These are phyloP conservation scores for Suillus alpinus DNA, from an alignment of 768 basidiomycete genomes.

Conservation along the genomic window DNA sequence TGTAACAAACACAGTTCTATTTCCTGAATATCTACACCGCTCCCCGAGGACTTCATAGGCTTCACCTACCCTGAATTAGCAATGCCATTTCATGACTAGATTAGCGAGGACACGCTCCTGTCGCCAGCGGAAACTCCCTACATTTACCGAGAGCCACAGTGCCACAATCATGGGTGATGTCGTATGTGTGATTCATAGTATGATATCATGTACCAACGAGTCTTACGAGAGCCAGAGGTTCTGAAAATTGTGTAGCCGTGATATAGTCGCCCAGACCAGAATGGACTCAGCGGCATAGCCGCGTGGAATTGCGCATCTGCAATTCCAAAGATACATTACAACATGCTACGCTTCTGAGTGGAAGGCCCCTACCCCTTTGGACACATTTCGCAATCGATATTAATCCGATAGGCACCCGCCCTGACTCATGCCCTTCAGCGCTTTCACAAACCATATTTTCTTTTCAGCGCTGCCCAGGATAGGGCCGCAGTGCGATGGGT, in stretches of 20 bases:
- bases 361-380: slow-evolving; percentile 15
- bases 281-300: slow-evolving; percentile 2
- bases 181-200: not conserved
- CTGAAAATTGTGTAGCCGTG: not conserved
- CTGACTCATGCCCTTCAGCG: slow-evolving; percentile 4
- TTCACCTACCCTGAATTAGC: not conserved
- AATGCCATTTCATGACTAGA: not conserved
- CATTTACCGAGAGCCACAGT: not conserved
- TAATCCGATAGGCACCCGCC: slow-evolving; percentile 27
- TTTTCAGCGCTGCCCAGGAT: slow-evolving; percentile 72
- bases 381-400: slow-evolving; percentile 19
- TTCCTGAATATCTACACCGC: not conserved
- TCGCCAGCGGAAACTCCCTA: not conserved
- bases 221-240: not conserved
- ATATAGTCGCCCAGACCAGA: not conserved
- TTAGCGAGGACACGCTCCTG: not conserved
- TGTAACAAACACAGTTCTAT: not conserved
- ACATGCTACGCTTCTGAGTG: not conserved
- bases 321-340: not conserved
- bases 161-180: not conserved
- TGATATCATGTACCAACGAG: not conserved
- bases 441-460: slow-evolving; percentile 63
- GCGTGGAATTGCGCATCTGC: not conserved
- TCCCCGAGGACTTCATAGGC: not conserved
- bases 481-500: slow-evolving; percentile 58